phyloP scores from a whole-genome alignment of 306 rosid species.

The Trifolium subterraneum region DNA sequence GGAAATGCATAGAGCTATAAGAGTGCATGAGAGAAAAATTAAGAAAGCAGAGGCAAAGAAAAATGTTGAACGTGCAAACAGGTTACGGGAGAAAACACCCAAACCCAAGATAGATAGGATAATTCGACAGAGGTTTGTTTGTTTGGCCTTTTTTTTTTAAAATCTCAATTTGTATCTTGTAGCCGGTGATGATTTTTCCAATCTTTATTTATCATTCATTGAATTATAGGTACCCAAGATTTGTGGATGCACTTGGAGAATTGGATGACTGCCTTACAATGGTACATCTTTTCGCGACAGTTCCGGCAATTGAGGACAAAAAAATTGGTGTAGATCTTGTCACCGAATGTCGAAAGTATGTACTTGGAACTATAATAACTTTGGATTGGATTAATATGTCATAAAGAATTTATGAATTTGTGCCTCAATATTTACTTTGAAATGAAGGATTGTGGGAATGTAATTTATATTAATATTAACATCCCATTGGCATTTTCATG shows the following conservation, averaged over 20 bases:
- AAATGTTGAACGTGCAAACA: slow-evolving; percentile 70
- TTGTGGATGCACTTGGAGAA: slow-evolving; percentile 89
- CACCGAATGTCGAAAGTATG: slow-evolving; percentile 80
- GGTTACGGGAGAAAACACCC: slow-evolving; percentile 60
- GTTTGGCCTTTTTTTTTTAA: slow-evolving; percentile 17
- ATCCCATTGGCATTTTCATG: background rate
- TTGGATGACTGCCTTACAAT: slow-evolving; percentile 90
- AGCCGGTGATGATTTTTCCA: slow-evolving; percentile 13
- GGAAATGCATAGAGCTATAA: slow-evolving; percentile 69
- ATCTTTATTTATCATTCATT: slow-evolving; percentile 18
- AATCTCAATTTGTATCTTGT: slow-evolving; percentile 1
- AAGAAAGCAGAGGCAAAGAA: slow-evolving; percentile 88
- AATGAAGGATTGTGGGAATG: too few relatives aligned
- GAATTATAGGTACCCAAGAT: slow-evolving; percentile 76
- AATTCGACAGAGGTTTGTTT: slow-evolving; percentile 76
- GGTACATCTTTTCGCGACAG: slow-evolving; percentile 92
- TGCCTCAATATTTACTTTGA: too few relatives aligned
- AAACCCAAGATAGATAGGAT: slow-evolving; percentile 68
- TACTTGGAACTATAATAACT: too few relatives aligned
- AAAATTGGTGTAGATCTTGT: slow-evolving; percentile 73
- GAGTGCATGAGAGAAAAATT: slow-evolving; percentile 76
- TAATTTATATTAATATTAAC: background rate
- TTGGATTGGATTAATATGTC: too few relatives aligned
- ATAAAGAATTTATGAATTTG: too few relatives aligned
- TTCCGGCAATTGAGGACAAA: slow-evolving; percentile 75